Evolutionary conservation across 2,329 filamentous ascomycete genomes (phyloP), one percentile per base, ranked within the genome.

Genomic region (Fusarium humuli): DNA sequence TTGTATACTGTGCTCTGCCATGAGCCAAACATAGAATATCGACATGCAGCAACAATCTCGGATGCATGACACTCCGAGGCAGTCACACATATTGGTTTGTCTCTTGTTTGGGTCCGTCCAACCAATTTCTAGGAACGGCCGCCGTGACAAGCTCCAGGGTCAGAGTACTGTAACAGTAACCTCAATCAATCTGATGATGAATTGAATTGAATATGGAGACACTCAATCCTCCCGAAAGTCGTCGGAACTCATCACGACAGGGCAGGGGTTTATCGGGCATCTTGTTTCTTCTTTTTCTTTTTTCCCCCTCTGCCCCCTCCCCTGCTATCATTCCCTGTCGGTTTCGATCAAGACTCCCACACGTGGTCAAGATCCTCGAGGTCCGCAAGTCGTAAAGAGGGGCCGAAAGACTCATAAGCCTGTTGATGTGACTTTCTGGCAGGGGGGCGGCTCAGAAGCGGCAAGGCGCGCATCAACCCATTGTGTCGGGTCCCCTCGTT

Each of bases 381-480:
- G 54, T 48, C 34, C 48, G 41, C 57, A 65, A 49, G 58, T 23
- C 18, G 65, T 49, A 50, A 68, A 55, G 52, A 61, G 57, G 60
- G 22, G 45, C 44, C 30, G 32, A 40, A 55, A 60, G 56, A 57
- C 64, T 45, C 54, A 70, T 55, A 56, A 70, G 55, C 60, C 49
- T 52, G 29, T 59, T 48, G 41, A 53, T 66, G 49, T 25, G 23
- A 29, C n/a, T 52, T 40, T 25, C 53, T 73, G 57, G 63, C 70
- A 67, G 57, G 68, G 72, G 69, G 47, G 44, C 47, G 61, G 34
- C 53, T 61, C 61, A 37, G 54, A 73, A 71, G 69, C 73, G 73
- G 73, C 72, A 75, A 71, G 72, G 71, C 69, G 67, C 72, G 61
- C 73, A 76, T 75, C 72, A 76, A 76, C 65, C 73, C 73, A 76